A percentile compares a stretch with the other conserved stretches of the same genome.
phyloP scores from a whole-genome alignment of 2,329 filamentous ascomycete genomes.

The Rutstroemia sp. region DNA sequence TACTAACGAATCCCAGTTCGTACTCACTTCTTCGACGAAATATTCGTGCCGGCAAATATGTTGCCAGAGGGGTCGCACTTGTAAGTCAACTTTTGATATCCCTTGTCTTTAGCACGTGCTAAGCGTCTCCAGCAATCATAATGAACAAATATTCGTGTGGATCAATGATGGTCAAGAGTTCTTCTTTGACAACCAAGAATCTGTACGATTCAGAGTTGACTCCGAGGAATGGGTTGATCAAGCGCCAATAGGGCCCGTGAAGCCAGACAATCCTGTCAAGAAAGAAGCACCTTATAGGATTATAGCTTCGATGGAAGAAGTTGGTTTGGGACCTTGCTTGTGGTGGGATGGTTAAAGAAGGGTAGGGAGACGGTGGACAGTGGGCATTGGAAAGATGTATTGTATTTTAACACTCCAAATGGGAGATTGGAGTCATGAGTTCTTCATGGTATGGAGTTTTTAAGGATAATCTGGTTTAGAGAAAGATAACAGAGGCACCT shows the following conservation, averaged over 20 bases:
- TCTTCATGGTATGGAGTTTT: no score
- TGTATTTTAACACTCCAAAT: no score
- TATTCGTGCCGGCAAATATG: slow-evolving; percentile 68
- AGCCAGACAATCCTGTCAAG: slow-evolving; percentile 39
- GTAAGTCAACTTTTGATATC: slow-evolving; percentile 42
- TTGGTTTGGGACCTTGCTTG: slow-evolving; percentile 53
- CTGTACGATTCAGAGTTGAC: slow-evolving; percentile 78
- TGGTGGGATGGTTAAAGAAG: slow-evolving; percentile 47
- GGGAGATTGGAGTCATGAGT: no score
- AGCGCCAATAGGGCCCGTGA: slow-evolving; percentile 61
- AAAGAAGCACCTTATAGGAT: slow-evolving; percentile 63
- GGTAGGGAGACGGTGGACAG: background rate
- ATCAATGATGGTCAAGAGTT: slow-evolving; percentile 62
- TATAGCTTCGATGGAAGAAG: slow-evolving; percentile 55
- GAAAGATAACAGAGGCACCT: no score
- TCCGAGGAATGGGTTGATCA: slow-evolving; percentile 90
- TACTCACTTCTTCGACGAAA: slow-evolving; percentile 91
- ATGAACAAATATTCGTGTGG: slow-evolving; percentile 81
- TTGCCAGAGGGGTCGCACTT: slow-evolving; percentile 71
- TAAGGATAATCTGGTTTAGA: no score
- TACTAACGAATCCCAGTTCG: slow-evolving; percentile 44
- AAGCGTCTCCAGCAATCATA: slow-evolving; percentile 49
- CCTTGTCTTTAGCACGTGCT: slow-evolving; percentile 4
- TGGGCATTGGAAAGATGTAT: background rate
- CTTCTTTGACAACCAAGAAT: slow-evolving; percentile 86